phyloP scores from a whole-genome alignment of 2,329 filamentous ascomycete genomes.

The Stenocarpella maydis region DNA sequence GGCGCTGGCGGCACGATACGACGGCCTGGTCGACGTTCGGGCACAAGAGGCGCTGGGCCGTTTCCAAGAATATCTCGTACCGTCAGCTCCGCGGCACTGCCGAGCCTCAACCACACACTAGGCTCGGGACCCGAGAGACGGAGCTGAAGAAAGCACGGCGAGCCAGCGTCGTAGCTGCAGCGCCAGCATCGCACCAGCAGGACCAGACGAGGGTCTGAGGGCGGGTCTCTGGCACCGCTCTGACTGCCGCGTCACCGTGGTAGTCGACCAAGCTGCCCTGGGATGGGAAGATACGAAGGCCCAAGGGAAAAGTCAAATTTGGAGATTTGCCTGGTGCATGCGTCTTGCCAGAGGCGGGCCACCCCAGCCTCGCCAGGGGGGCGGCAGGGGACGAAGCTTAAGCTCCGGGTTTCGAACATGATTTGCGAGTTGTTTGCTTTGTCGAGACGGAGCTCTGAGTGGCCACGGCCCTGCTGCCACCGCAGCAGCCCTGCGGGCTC shows the following conservation, averaged over 20 bases:
- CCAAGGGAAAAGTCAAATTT: slow-evolving; percentile 4
- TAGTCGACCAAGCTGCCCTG: background rate
- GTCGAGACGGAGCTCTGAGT: slow-evolving; percentile 22
- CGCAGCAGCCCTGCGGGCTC: slow-evolving; percentile 17
- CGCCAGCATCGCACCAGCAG: background rate
- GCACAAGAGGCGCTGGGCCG: slow-evolving; percentile 19
- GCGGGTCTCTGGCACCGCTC: background rate
- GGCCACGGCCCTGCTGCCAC: slow-evolving; percentile 22
- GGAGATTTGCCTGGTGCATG: slow-evolving; percentile 22
- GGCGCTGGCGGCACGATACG: background rate
- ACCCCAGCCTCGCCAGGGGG: slow-evolving; percentile 17
- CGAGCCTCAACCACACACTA: too few relatives aligned
- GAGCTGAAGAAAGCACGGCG: background rate
- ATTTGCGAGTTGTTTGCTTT: slow-evolving; percentile 30
- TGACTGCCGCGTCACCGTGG: slow-evolving; percentile 1
- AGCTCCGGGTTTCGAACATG: slow-evolving; percentile 30
- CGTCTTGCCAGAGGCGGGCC: slow-evolving; percentile 30
- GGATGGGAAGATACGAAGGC: slow-evolving; percentile 19
- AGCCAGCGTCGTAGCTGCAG: slow-evolving; percentile 19
- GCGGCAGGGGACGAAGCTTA: slow-evolving; percentile 31
- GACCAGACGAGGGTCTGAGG: slow-evolving; percentile 24
- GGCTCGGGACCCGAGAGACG: background rate
- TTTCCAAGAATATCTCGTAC: slow-evolving; percentile 28
- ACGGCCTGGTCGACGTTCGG: background rate
- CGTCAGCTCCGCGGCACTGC: slow-evolving; percentile 4